Conservation (phyloP, 805 yeast genomes). For the Saccharomycopsis capsularis region DNA sequence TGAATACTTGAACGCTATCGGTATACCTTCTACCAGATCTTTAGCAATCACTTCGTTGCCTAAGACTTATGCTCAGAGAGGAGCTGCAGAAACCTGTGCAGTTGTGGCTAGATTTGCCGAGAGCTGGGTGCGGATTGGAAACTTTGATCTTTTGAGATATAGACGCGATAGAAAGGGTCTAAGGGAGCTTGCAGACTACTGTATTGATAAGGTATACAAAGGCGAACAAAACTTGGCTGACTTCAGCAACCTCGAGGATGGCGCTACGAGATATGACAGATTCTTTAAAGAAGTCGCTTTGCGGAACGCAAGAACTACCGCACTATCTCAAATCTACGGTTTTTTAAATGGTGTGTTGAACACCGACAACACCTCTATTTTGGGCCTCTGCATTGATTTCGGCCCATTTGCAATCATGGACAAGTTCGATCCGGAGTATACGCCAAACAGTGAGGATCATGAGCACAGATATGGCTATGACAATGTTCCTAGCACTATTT, state of each 20-base stretch:
- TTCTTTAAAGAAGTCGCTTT: slow-evolving; percentile 64
- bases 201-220: slow-evolving; percentile 51
- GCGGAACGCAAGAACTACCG: slow-evolving; percentile 72
- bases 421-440: slow-evolving; percentile 67
- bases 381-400: slow-evolving; percentile 84
- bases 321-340: slow-evolving; percentile 87
- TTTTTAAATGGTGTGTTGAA: slow-evolving; percentile 90
- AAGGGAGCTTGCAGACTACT: slow-evolving; percentile 59
- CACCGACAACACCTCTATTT: slow-evolving; percentile 88
- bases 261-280: slow-evolving; percentile 43
- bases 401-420: slow-evolving; percentile 95
- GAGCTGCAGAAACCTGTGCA: slow-evolving; percentile 73
- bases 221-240: slow-evolving; percentile 22
- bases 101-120: slow-evolving; percentile 77
- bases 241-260: slow-evolving; percentile 21
- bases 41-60: slow-evolving; percentile 68
- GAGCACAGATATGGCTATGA: slow-evolving; percentile 64
- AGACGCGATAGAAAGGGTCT: slow-evolving; percentile 63
- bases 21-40: slow-evolving; percentile 84
- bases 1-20: slow-evolving; percentile 72
- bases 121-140: slow-evolving; percentile 83
- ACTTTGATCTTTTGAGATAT: slow-evolving; percentile 75
- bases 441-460: slow-evolving; percentile 87
- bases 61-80: slow-evolving; percentile 66
- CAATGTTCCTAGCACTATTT: slow-evolving; percentile 79